Evolutionary conservation across 2,329 filamentous ascomycete species (phyloP).

Genomic region (Neofusicoccum umdonicola): DNA sequence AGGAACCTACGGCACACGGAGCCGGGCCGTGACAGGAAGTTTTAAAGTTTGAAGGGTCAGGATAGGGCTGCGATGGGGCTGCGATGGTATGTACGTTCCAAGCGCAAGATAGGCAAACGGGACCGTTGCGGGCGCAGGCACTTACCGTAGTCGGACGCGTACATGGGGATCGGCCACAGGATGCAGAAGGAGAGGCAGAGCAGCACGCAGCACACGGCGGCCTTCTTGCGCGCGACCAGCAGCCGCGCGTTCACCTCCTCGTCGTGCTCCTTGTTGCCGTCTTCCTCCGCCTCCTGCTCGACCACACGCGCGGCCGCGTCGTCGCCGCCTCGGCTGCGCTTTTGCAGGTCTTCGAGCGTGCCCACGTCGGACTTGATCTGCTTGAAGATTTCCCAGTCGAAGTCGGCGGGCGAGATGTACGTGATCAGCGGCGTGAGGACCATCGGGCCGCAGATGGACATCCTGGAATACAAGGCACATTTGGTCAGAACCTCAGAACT

Average conservation of each 20-base stretch:
- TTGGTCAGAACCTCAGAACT: slow-evolving; percentile 5
- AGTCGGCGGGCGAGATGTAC: slow-evolving; percentile 43
- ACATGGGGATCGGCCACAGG: slow-evolving; percentile 57
- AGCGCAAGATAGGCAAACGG: neutral
- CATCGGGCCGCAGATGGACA: slow-evolving; percentile 13
- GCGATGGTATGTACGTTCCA: neutral
- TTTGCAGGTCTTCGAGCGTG: slow-evolving; percentile 6
- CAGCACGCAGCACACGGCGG: neutral
- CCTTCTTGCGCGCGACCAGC: slow-evolving; percentile 8
- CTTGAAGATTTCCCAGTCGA: slow-evolving; percentile 41
- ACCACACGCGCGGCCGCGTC: no score
- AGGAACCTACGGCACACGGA: no score
- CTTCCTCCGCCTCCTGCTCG: neutral
- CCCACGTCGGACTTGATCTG: slow-evolving; percentile 14
- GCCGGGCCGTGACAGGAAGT: no score
- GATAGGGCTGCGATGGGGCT: neutral
- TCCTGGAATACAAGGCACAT: neutral
- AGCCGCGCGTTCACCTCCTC: neutral
- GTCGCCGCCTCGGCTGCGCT: neutral
- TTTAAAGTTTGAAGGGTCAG: neutral
- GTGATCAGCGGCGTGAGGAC: slow-evolving; percentile 38
- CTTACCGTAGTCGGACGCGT: slow-evolving; percentile 48
- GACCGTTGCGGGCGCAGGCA: neutral
- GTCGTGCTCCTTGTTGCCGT: neutral
- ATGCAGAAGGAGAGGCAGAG: slow-evolving; percentile 25